Percentiles rank a stretch among this genome's conserved stretches.
These are phyloP conservation scores for Trapa bicornis DNA, from an alignment of 345 rosid species.

Conservation along the genomic window DNA sequence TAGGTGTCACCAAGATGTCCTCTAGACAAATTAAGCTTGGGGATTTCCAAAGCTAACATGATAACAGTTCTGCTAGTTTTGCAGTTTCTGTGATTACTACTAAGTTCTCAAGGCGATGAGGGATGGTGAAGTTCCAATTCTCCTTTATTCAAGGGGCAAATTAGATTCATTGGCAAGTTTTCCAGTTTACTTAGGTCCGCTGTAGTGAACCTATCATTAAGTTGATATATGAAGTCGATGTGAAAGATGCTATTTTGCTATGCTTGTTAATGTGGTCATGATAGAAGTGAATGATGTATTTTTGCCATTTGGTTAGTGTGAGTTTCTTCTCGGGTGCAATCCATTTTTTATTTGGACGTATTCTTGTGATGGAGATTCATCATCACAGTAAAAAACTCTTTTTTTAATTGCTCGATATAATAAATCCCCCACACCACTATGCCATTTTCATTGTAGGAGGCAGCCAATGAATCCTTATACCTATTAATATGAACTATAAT, in stretches of 20 bases:
- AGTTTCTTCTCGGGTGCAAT: no score
- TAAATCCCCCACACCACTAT: no score
- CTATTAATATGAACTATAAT: no score
- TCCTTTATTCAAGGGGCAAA: constrained; percentile 29
- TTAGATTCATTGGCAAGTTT: constrained; percentile 50
- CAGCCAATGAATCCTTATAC: no score
- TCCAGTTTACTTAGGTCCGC: constrained; percentile 8
- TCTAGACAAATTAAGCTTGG: neutral
- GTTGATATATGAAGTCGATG: constrained; percentile 3
- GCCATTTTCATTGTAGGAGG: no score
- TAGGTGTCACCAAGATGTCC: neutral
- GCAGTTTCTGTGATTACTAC: no score
- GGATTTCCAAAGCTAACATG: neutral
- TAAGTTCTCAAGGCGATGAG: neutral
- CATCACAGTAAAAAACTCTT: no score
- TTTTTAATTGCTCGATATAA: no score
- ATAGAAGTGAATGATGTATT: neutral
- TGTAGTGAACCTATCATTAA: neutral
- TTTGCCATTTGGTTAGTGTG: neutral
- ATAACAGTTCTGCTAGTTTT: neutral
- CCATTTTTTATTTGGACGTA: no score
- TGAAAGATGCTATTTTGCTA: neutral
- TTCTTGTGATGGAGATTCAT: no score
- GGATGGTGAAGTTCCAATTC: neutral
- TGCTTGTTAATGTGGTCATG: neutral